Conservation (phyloP, 352 stramenopile species). For the Phytophthora fragariaefolia region DNA sequence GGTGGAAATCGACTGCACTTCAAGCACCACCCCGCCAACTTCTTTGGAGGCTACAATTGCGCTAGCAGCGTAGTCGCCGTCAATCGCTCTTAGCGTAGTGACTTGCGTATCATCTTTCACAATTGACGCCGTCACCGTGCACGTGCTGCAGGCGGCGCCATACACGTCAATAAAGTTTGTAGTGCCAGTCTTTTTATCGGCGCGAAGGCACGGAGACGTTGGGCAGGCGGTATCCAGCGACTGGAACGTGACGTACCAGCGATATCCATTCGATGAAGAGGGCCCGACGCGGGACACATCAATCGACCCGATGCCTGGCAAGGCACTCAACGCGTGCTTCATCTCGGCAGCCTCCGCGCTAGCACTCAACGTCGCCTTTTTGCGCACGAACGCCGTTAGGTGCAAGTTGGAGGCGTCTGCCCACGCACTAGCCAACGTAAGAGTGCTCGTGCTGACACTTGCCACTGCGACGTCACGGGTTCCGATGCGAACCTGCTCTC, state of each 20-base stretch:
- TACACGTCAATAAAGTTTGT: slow-evolving; percentile 49
- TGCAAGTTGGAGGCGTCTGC: slow-evolving; percentile 41
- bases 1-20: slow-evolving; percentile 70
- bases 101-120: slow-evolving; percentile 48
- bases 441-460: slow-evolving; percentile 25
- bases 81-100: slow-evolving; percentile 37
- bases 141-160: slow-evolving; percentile 49
- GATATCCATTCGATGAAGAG: slow-evolving; percentile 61
- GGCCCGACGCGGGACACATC: slow-evolving; percentile 65
- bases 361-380: slow-evolving; percentile 64
- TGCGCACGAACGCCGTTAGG: slow-evolving; percentile 70
- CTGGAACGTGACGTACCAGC: slow-evolving; percentile 74
- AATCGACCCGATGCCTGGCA: slow-evolving; percentile 65
- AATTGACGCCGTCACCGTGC: slow-evolving; percentile 44
- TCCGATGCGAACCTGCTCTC: slow-evolving; percentile 71
- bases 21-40: slow-evolving; percentile 60
- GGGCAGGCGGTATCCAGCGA: slow-evolving; percentile 67
- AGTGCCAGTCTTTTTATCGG: slow-evolving; percentile 56
- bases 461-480: slow-evolving; percentile 53
- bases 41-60: slow-evolving; percentile 61
- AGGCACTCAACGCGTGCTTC: slow-evolving; percentile 44
- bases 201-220: slow-evolving; percentile 60
- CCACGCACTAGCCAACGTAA: slow-evolving; percentile 62
- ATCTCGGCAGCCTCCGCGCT: slow-evolving; percentile 64
- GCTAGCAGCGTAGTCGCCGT: slow-evolving; percentile 47